Base-by-base conservation (phyloP, 148 eudicot species). In the Cornus suecica region DNA sequence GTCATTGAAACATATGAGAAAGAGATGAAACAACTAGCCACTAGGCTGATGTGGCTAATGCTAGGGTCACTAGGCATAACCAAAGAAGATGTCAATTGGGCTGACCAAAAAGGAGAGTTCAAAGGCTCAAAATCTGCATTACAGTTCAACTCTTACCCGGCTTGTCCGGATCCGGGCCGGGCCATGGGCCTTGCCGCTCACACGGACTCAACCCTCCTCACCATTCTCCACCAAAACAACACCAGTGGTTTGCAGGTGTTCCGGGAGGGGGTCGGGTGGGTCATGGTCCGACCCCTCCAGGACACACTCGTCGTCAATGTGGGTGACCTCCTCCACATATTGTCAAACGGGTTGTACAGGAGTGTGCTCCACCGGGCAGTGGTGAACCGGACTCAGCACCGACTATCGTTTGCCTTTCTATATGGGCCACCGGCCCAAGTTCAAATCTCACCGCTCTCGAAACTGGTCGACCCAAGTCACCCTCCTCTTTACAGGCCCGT, bases 151-250 rank as follows among this genome's bases (percentile, higher is more conserved):
- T 95, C 93, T 0, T 95, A 95, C 85, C 97, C 97, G 37, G 79
- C 84, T 2, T 95, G 99, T 69, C 97, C 99, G n/a, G 94, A 95
- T 15, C 99, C 99, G n/a, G 87, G 78, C 28, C 94, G 94, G 78
- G 97, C 99, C 75, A 95, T 92, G 94, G 99, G 99, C 26, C 83
- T 95, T 25, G 94, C 99, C 0, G 87, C 97, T 1, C 99, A 95
- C 62, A 95, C 99, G 0, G 99, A 95, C 68, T 95, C 99, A 0
- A 91, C 94, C 80, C 84, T 95, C 25, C 84, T 95, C 52, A 92
- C 99, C 3, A 90, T 95, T 69, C 93, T 95, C 37, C 82, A 88
- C 89, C 99, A 95, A 74, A 91, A 78, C 87, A 82, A 80, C 81
- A 85, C 89, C 0, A 83, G 84, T 30, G 99, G 99, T 14, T 84